Evolutionary conservation across 768 basidiomycete species (phyloP).

Genomic region (Termitomyces bulborhizus): DNA sequence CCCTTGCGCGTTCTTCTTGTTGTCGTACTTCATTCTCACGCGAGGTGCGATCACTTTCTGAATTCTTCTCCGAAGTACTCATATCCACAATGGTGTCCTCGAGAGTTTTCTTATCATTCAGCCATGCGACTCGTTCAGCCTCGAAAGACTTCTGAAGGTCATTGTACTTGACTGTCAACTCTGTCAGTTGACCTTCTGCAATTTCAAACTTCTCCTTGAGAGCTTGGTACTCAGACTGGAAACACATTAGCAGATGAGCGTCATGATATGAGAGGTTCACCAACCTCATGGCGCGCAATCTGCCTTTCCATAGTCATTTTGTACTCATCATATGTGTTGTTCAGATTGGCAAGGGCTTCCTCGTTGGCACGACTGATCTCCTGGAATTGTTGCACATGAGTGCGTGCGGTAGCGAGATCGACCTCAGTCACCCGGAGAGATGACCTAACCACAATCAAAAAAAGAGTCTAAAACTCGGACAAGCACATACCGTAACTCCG

Average conservation of each 20-base stretch:
- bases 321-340: constrained; percentile 74
- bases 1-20: constrained; percentile 67
- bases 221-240: constrained; percentile 56
- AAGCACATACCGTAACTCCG: constrained; percentile 64
- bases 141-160: constrained; percentile 66
- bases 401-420: constrained; percentile 64
- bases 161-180: constrained; percentile 41
- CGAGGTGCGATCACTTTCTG: constrained; percentile 53
- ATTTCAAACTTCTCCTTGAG: constrained; percentile 56
- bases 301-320: constrained; percentile 66
- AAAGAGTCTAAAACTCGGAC: neutral
- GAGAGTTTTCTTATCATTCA: constrained; percentile 72
- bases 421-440: constrained; percentile 73
- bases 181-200: constrained; percentile 47
- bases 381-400: constrained; percentile 79
- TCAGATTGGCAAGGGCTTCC: constrained; percentile 63
- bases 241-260: neutral
- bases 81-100: constrained; percentile 82
- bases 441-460: constrained; percentile 38
- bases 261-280: constrained; percentile 6
- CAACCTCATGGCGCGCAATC: constrained; percentile 61
- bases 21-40: constrained; percentile 63
- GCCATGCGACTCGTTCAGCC: constrained; percentile 62
- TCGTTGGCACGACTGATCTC: constrained; percentile 83
- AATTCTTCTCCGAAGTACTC: constrained; percentile 64